Evolutionary conservation across 257 asterid genomes (phyloP).

Genomic region (Solanum tacnaense): DNA sequence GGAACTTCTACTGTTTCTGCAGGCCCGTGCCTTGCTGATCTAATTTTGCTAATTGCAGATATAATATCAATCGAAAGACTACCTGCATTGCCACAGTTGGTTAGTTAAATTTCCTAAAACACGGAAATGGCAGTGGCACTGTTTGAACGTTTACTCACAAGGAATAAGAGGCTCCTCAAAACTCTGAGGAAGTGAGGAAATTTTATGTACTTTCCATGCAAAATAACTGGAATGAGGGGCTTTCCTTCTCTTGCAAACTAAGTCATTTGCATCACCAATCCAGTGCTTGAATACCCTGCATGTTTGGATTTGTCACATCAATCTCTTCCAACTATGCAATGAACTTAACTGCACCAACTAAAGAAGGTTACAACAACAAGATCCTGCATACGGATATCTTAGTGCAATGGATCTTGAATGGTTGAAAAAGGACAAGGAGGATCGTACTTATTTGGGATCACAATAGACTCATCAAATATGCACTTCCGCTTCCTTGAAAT

Average conservation of each 20-base stretch:
- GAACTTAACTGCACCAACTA: not conserved
- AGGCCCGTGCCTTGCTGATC: conserved; percentile 7
- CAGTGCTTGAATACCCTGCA: conserved; percentile 40
- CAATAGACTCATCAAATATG: conserved; percentile 28
- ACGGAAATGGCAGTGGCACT: not conserved
- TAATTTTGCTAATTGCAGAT: conserved; percentile 11
- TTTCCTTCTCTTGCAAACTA: conserved; percentile 36
- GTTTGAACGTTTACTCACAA: conserved; percentile 28
- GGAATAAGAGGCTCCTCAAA: conserved; percentile 52
- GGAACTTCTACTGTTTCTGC: conserved; percentile 3
- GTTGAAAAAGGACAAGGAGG: not conserved
- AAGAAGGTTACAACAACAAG: not conserved
- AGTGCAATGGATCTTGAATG: not conserved
- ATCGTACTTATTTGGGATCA: conserved; percentile 45
- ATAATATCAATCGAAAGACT: conserved; percentile 10
- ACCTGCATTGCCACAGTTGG: conserved; percentile 25
- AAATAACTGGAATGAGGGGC: conserved; percentile 31
- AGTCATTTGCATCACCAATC: conserved; percentile 34
- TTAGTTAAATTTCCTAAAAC: not conserved
- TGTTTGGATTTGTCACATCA: not conserved
- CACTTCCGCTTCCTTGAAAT: conserved; percentile 49
- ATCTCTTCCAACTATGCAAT: not conserved
- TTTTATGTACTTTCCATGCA: conserved; percentile 42
- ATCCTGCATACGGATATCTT: not conserved
- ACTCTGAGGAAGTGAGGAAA: conserved; percentile 30